Conservation (phyloP, 2,329 filamentous ascomycete species). For the Lanzia echinophila region DNA sequence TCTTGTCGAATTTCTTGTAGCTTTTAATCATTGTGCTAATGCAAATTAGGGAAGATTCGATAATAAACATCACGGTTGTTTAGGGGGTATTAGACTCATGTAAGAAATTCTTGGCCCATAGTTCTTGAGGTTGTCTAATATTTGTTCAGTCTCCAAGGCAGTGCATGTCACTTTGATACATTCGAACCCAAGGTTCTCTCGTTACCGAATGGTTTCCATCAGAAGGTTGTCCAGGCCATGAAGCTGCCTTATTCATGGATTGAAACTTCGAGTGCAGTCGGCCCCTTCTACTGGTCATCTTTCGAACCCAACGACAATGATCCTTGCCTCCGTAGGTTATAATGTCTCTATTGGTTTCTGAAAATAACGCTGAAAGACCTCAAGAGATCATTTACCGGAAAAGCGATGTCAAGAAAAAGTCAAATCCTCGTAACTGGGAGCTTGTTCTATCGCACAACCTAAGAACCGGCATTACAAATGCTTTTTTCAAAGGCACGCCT, state of each 20-base stretch:
- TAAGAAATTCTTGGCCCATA: neutral
- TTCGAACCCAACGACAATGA: constrained; percentile 51
- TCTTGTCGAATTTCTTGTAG: no score
- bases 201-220: constrained; percentile 43
- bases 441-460: constrained; percentile 55
- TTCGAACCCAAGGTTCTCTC: constrained; percentile 52
- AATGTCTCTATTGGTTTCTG: neutral
- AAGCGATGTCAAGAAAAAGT: constrained; percentile 59
- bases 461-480: constrained; percentile 48
- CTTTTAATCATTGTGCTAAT: neutral
- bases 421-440: constrained; percentile 58
- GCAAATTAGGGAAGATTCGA: neutral
- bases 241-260: constrained; percentile 52
- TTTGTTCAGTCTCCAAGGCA: constrained; percentile 19
- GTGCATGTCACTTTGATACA: constrained; percentile 50
- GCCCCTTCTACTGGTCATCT: constrained; percentile 57
- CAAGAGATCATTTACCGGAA: constrained; percentile 57
- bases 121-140: neutral
- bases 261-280: constrained; percentile 52
- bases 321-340: constrained; percentile 48
- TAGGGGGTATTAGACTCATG: neutral
- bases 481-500: constrained; percentile 55
- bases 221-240: constrained; percentile 49
- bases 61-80: neutral
- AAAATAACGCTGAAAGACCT: neutral